Conservation (phyloP, 805 yeast genomes). For the Lachancea lanzarotensis region DNA sequence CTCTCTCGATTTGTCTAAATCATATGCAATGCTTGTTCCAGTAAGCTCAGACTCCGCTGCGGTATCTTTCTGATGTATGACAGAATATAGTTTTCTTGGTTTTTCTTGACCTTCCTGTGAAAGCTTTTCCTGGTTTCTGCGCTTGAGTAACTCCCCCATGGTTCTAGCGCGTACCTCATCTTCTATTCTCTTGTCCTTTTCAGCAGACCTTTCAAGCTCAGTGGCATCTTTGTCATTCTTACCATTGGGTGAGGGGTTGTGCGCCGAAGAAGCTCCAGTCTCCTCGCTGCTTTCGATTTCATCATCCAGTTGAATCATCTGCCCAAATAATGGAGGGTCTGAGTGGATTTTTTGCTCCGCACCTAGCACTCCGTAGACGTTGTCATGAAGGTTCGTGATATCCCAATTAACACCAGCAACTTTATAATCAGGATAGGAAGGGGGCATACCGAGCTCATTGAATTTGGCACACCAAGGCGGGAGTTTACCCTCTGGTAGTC, state of each 20-base stretch:
- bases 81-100: constrained; percentile 3
- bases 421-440: constrained; percentile 61
- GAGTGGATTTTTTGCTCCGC: neutral
- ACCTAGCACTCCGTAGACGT: constrained; percentile 26
- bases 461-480: constrained; percentile 80
- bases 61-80: constrained; percentile 2
- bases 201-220: constrained; percentile 6
- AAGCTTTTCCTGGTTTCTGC: neutral
- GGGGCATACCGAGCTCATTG: constrained; percentile 73
- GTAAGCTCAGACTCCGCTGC: neutral
- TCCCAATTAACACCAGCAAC: constrained; percentile 50
- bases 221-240: constrained; percentile 1
- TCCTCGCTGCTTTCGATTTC: neutral
- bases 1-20: neutral
- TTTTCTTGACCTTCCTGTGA: neutral
- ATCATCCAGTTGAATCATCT: constrained; percentile 1
- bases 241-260: neutral
- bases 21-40: neutral
- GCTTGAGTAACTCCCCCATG: constrained; percentile 3
- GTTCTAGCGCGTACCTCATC: constrained; percentile 1
- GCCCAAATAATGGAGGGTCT: constrained; percentile 1
- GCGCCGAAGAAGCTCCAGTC: neutral
- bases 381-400: constrained; percentile 33
- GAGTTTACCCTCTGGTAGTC: constrained; percentile 47
- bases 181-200: neutral